Percentiles rank a stretch among this genome's conserved stretches.
Conservation (phyloP, 768 basidiomycete species). For the Myochromella boudieri region DNA sequence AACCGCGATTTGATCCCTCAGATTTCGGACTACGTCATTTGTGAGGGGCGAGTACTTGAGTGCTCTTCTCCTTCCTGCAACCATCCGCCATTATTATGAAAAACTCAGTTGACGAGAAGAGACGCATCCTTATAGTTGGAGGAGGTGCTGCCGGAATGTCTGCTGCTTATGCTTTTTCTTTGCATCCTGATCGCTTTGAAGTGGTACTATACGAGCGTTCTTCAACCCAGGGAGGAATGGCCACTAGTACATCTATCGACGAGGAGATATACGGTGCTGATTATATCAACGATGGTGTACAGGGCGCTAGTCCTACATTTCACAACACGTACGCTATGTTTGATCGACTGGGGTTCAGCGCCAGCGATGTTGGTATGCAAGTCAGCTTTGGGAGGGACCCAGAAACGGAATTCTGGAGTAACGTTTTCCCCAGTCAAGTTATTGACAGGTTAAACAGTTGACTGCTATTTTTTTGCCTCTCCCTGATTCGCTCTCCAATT, state of each 20-base stretch:
- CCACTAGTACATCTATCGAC: conserved; percentile 26
- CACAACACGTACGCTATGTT: conserved; percentile 31
- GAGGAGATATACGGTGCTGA: conserved; percentile 25
- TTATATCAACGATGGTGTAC: conserved; percentile 33
- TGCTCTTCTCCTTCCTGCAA: too few species aligned
- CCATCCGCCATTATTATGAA: too few species aligned
- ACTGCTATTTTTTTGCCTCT: background rate
- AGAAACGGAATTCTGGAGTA: conserved; percentile 29
- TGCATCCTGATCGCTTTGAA: conserved; percentile 27
- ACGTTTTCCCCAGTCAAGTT: conserved; percentile 29
- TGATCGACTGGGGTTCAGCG: conserved; percentile 27
- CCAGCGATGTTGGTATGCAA: conserved; percentile 30
- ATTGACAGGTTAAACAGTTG: conserved; percentile 22
- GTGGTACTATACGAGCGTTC: conserved; percentile 29
- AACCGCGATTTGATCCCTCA: too few species aligned
- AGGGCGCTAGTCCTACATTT: conserved; percentile 31
- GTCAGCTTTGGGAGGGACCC: conserved; percentile 30
- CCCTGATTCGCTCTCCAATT: background rate
- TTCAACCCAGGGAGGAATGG: conserved; percentile 27
- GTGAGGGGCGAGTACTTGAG: too few species aligned
- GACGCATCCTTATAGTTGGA: conserved; percentile 28
- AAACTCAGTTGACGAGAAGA: too few species aligned
- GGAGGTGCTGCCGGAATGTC: conserved; percentile 32
- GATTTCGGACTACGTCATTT: too few species aligned
- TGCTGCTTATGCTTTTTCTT: conserved; percentile 31